Conservation (phyloP, 2,329 filamentous ascomycete species). For the Fusarium goolgardi region DNA sequence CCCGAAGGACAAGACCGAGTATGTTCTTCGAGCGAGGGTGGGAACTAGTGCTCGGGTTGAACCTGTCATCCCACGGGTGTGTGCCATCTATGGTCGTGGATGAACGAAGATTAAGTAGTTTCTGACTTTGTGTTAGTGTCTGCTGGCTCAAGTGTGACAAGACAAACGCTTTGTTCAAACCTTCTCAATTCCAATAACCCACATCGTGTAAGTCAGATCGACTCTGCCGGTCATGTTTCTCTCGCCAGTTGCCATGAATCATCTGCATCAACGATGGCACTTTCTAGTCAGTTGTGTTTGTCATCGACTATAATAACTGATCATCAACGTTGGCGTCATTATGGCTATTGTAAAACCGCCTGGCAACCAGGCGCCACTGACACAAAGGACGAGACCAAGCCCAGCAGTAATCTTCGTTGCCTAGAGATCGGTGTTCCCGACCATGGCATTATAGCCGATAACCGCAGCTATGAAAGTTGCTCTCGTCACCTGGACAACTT, state of each 20-base stretch:
- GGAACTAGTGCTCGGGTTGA: constrained; percentile 9
- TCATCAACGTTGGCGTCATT: not conserved
- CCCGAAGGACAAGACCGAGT: constrained; percentile 9
- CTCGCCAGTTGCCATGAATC: not conserved
- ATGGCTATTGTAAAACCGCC: constrained; percentile 17
- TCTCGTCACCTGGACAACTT: constrained; percentile 42
- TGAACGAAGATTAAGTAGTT: constrained; percentile 16
- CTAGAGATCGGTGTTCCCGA: constrained; percentile 41
- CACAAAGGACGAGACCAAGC: constrained; percentile 36
- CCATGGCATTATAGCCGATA: constrained; percentile 22
- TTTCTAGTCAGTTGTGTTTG: not conserved
- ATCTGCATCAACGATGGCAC: not conserved
- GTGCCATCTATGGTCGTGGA: constrained; percentile 2
- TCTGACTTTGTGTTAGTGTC: constrained; percentile 30
- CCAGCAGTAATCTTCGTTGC: constrained; percentile 34
- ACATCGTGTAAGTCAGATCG: constrained; percentile 4
- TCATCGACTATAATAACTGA: constrained; percentile 11
- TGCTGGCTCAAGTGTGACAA: constrained; percentile 26
- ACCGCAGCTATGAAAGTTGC: constrained; percentile 29
- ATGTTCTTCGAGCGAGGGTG: constrained; percentile 24
- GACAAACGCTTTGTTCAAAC: constrained; percentile 10
- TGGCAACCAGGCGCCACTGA: constrained; percentile 41
- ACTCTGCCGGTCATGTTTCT: not conserved
- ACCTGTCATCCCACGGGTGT: constrained; percentile 27
- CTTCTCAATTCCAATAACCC: constrained; percentile 16